Base-by-base conservation (phyloP, 202 grass and related monocot genomes). In the Panicum virgatum region DNA sequence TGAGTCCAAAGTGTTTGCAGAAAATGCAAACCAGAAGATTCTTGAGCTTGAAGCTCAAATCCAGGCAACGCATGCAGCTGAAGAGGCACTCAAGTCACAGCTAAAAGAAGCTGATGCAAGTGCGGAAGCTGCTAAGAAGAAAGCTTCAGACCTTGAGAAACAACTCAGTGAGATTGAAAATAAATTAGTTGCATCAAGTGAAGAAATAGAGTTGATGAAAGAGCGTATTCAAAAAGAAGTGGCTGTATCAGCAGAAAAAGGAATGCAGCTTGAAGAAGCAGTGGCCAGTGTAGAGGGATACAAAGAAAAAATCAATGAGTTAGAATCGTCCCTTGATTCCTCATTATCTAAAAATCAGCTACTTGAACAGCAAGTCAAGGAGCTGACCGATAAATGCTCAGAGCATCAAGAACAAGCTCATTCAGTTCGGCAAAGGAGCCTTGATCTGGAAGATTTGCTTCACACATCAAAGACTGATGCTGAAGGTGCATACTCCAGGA, bases 291-390 rank as follows among this genome's bases (percentile, higher is more conserved):
- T 84, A 38, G 87, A 92, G 58, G 73, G 61, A 64, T 92, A 89
- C 78, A 83, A 92, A 77, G 86, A 85, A 80, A 97, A 90, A 76
- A 89, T 86, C 34, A 75, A 34, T 42, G 89, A 97, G 73, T 64
- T 97, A 67, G 85, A 94, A 82, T 86, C 84, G 45, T 90, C 89
- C 68, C 85, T 97, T 61, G 87, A 70, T 74, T 84, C 78, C 13
- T 86, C 78, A 9, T 30, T 58, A 47, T 90, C 83, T 32, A 92
- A 84, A 79, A 90, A 75, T 77, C 70, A 87, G 43, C 73, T 89
- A 66, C 86, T 97, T 89, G 92, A 97, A 88, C 75, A 92, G 80
- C 85, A 97, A 75, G 77, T 97, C 80, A 92, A 84, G 66, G 94
- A 91, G 46, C 88, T 92, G 63, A 83, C 89, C n/a, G 75, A 85